A percentile compares a stretch with the other conserved stretches of the same genome.
These are phyloP conservation scores for Aspergillus pseudonomiae DNA, from an alignment of 2,329 filamentous ascomycete species.

Conservation along the genomic window DNA sequence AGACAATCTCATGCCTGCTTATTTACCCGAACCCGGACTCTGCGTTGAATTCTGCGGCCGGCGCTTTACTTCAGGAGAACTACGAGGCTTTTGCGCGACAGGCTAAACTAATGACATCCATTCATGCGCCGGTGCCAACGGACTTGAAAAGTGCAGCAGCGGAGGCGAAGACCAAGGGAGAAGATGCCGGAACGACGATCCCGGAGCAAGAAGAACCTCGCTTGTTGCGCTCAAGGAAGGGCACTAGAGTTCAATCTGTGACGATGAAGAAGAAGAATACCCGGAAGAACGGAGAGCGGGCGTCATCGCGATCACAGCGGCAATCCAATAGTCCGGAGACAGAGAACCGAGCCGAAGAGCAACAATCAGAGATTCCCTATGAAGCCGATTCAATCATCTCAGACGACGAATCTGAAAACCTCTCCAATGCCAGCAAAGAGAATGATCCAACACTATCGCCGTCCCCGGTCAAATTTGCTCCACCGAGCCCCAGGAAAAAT, in stretches of 20 bases:
- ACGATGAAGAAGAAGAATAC: slow-evolving; percentile 36
- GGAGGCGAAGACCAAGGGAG: slow-evolving; percentile 59
- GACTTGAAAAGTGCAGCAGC: slow-evolving; percentile 48
- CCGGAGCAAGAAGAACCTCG: slow-evolving; percentile 29
- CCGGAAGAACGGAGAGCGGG: slow-evolving; percentile 16
- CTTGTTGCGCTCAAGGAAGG: slow-evolving; percentile 18
- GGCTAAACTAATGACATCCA: slow-evolving; percentile 64
- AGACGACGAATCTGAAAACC: slow-evolving; percentile 34
- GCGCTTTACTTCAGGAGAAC: slow-evolving; percentile 61
- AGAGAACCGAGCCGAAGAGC: not conserved
- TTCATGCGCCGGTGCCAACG: slow-evolving; percentile 59
- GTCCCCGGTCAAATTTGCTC: slow-evolving; percentile 36
- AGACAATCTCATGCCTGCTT: slow-evolving; percentile 64
- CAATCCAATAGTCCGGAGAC: not conserved
- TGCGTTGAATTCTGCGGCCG: slow-evolving; percentile 64
- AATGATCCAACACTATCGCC: slow-evolving; percentile 50
- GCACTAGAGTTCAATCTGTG: slow-evolving; percentile 22
- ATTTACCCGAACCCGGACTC: slow-evolving; percentile 68
- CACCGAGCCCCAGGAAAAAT: slow-evolving; percentile 42
- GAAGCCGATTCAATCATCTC: slow-evolving; percentile 13
- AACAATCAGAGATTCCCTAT: slow-evolving; percentile 12
- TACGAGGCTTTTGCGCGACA: slow-evolving; percentile 60
- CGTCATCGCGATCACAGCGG: not conserved
- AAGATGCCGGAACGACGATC: slow-evolving; percentile 44
- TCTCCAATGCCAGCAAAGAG: slow-evolving; percentile 49